Percentiles rank a stretch among this genome's conserved stretches.
These are phyloP conservation scores for Phytophthora vignae DNA, from an alignment of 352 stramenopile species.

Conservation along the genomic window DNA sequence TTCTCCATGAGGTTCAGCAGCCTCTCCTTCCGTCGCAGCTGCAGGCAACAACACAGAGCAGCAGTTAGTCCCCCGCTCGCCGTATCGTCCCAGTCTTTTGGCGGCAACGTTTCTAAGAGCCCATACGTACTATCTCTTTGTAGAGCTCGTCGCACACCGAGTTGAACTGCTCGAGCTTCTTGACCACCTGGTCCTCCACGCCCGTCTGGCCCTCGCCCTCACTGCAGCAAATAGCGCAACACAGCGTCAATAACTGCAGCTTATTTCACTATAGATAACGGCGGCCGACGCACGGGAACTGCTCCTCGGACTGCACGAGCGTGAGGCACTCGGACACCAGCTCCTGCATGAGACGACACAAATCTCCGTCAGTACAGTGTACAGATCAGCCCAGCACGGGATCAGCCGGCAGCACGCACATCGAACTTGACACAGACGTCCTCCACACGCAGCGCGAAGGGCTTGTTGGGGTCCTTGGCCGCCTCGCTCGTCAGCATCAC, in stretches of 20 bases:
- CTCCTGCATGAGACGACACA: conserved; percentile 44
- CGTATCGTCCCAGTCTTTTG: background rate
- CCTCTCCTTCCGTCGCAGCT: conserved; percentile 86
- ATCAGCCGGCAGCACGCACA: conserved; percentile 35
- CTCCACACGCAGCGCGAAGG: conserved; percentile 86
- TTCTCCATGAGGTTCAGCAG: conserved; percentile 89
- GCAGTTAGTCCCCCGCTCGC: conserved; percentile 4
- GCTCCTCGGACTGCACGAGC: conserved; percentile 82
- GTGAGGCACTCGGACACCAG: conserved; percentile 79
- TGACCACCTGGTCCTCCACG: conserved; percentile 82
- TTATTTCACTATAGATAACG: background rate
- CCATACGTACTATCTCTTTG: conserved; percentile 81
- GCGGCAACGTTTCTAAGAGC: too few relatives aligned
- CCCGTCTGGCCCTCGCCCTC: conserved; percentile 43
- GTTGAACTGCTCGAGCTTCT: conserved; percentile 91
- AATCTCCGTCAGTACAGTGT: conserved; percentile 14
- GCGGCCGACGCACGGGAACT: conserved; percentile 54
- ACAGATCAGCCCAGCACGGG: too few relatives aligned
- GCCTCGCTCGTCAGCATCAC: conserved; percentile 91
- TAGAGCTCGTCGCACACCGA: conserved; percentile 90
- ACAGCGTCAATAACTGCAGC: too few relatives aligned
- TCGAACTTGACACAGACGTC: conserved; percentile 89
- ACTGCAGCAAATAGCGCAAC: conserved; percentile 15
- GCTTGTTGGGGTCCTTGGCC: conserved; percentile 90
- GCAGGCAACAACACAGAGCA: conserved; percentile 10